These are phyloP conservation scores for Leishmania braziliensis DNA, from an alignment of 208 protist genomes.

Conservation along the genomic window DNA sequence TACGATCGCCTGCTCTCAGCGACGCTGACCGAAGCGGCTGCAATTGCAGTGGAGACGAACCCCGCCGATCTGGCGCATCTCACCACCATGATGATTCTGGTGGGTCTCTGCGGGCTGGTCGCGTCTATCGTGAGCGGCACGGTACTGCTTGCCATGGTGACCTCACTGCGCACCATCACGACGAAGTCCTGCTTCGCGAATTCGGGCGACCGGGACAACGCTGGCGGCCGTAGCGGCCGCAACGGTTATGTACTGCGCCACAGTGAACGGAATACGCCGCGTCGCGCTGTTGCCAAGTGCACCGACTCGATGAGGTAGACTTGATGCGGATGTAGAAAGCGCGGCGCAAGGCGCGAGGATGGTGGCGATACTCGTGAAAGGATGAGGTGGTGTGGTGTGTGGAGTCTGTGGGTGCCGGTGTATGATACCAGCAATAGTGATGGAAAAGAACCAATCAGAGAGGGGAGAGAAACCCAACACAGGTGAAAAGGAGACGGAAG, in stretches of 20 bases:
- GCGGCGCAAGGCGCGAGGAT: background rate
- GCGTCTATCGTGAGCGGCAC: constrained; percentile 22
- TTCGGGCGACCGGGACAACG: background rate
- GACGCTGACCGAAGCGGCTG: background rate
- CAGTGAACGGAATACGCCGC: background rate
- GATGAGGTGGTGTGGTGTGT: background rate
- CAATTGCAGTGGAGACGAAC: background rate
- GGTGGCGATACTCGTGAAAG: background rate
- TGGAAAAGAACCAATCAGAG: background rate
- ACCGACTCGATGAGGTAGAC: background rate
- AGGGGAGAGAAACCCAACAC: background rate
- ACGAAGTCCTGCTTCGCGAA: constrained; percentile 20
- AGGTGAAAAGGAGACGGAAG: background rate
- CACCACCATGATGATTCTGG: constrained; percentile 9
- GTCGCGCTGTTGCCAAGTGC: background rate
- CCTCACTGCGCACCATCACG: constrained; percentile 22
- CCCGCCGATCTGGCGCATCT: background rate
- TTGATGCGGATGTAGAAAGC: background rate
- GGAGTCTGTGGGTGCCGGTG: background rate
- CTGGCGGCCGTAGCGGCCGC: background rate
- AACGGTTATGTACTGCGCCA: constrained; percentile 1
- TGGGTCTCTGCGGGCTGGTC: constrained; percentile 20
- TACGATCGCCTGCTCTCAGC: background rate
- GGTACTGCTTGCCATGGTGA: constrained; percentile 23
- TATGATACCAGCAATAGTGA: background rate